A percentile compares a stretch with the other conserved stretches of the same genome.
phyloP scores from a whole-genome alignment of 192 early-diverging fungal species.

The Helicostylum pulchrum region DNA sequence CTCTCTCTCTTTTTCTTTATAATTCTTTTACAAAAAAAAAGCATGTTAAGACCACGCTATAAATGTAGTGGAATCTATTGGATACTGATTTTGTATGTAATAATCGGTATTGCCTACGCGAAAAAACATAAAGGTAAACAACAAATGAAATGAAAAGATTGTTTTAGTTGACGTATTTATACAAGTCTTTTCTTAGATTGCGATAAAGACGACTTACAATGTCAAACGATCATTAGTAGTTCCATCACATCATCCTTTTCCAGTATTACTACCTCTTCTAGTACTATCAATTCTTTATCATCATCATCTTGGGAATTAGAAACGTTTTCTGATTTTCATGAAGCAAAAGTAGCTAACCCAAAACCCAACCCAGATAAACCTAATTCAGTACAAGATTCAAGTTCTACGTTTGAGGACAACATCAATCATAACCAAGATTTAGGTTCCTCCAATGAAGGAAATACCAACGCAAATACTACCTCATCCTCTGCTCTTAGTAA shows the following conservation, averaged over 20 bases:
- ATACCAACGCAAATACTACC: neutral
- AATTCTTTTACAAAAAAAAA: neutral
- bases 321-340: no score
- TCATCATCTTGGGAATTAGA: no score
- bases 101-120: no score
- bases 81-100: neutral
- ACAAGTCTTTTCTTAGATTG: no score
- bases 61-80: neutral
- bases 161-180: no score
- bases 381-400: neutral
- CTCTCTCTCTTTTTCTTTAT: neutral
- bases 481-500: slow-evolving; percentile 1
- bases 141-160: no score
- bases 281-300: no score
- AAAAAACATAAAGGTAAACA: no score
- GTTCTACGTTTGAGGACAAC: neutral
- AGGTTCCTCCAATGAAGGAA: neutral
- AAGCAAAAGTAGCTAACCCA: neutral
- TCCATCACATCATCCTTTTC: no score
- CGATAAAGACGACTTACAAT: no score
- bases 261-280: no score
- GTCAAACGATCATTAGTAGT: no score
- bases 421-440: neutral
- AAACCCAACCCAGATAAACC: neutral
- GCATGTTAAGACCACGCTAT: neutral